These are phyloP conservation scores for Boletus rubropictus DNA, from an alignment of 768 basidiomycete species.

Conservation along the genomic window DNA sequence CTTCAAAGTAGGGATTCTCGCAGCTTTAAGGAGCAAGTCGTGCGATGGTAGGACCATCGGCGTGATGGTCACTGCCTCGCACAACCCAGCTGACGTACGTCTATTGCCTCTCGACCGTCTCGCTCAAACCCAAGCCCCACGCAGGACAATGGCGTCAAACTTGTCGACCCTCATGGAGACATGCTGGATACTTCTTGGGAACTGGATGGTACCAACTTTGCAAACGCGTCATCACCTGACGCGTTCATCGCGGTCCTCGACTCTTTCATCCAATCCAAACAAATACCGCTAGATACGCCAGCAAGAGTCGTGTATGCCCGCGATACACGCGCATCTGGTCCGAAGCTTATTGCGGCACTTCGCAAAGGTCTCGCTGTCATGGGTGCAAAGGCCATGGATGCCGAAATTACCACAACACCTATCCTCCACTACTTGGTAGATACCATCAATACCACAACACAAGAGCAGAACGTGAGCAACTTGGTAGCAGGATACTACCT, in stretches of 20 bases:
- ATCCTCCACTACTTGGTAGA: conserved; percentile 93
- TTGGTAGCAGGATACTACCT: conserved; percentile 77
- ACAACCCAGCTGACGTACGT: conserved; percentile 91
- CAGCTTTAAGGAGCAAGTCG: conserved; percentile 84
- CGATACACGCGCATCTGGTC: conserved; percentile 89
- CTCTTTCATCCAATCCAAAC: conserved; percentile 51
- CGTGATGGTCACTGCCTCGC: conserved; percentile 99
- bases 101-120: neutral
- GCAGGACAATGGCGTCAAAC: conserved; percentile 97
- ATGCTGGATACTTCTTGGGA: conserved; percentile 98
- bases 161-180: conserved; percentile 95
- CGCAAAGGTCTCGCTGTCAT: conserved; percentile 78
- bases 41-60: conserved; percentile 90
- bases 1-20: conserved; percentile 88
- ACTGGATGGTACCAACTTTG: conserved; percentile 72
- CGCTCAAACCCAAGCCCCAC: conserved; percentile 4
- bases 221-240: conserved; percentile 73
- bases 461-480: conserved; percentile 74
- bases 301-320: conserved; percentile 84
- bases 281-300: conserved; percentile 76
- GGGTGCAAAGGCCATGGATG: conserved; percentile 61
- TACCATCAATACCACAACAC: conserved; percentile 80
- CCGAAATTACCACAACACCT: conserved; percentile 88
- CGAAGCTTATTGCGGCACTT: conserved; percentile 66
- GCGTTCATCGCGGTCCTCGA: conserved; percentile 66